Conservation (phyloP, 1,284 basidiomycete species). For the Dichomitus squalens region DNA sequence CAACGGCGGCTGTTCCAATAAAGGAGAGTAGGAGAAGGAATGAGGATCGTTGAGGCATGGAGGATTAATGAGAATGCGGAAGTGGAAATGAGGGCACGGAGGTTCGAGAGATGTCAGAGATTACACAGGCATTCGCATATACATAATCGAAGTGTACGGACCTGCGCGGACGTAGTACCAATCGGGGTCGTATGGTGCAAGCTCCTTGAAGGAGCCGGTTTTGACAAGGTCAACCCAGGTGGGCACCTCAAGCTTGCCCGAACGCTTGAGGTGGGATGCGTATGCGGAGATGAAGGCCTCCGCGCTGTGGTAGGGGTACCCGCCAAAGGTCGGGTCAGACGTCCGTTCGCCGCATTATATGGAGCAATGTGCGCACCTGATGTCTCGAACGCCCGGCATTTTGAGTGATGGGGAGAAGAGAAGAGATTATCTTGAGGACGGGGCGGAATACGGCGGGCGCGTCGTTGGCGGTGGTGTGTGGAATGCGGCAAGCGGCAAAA, state of each 20-base stretch:
- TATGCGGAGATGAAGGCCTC: conserved; percentile 92
- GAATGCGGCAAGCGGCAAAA: conserved; percentile 40
- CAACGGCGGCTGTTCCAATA: conserved; percentile 79
- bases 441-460: conserved; percentile 45
- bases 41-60: neutral
- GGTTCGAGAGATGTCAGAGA: neutral
- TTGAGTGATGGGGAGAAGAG: conserved; percentile 39
- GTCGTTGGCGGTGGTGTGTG: conserved; percentile 36
- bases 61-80: neutral
- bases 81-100: too few species aligned
- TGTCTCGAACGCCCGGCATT: conserved; percentile 94
- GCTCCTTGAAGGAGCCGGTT: conserved; percentile 97
- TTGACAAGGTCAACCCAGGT: conserved; percentile 99
- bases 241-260: conserved; percentile 97
- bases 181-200: conserved; percentile 98
- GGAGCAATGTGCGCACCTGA: conserved; percentile 61
- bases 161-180: conserved; percentile 99
- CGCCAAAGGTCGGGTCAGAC: neutral
- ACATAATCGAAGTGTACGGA: conserved; percentile 41
- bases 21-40: neutral
- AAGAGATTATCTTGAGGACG: conserved; percentile 46
- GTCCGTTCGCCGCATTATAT: neutral
- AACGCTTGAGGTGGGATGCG: conserved; percentile 92
- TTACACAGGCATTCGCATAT: neutral
- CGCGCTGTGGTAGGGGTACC: conserved; percentile 55